Conservation (phyloP, 108 stramenopile genomes). For the Nitzschia putrida region DNA sequence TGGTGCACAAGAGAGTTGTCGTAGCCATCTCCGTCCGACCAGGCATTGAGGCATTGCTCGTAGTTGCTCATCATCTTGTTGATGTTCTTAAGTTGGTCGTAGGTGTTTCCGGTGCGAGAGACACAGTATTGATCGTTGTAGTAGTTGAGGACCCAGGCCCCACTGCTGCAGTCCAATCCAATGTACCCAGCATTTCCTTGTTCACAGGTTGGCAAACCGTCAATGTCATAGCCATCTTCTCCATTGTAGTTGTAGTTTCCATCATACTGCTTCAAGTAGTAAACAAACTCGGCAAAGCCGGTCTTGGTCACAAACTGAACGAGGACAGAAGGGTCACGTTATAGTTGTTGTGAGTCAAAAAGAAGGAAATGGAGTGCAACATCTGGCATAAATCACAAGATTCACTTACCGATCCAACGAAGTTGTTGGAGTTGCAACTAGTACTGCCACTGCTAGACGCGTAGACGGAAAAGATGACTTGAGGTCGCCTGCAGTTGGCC, state of each 20-base stretch:
- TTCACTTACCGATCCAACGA: slow-evolving; percentile 74
- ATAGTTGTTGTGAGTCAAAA: too few species aligned
- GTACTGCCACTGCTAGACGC: slow-evolving; percentile 45
- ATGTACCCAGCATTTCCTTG: slow-evolving; percentile 61
- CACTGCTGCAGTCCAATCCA: slow-evolving; percentile 63
- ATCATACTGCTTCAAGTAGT: slow-evolving; percentile 59
- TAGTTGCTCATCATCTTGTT: slow-evolving; percentile 65
- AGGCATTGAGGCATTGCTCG: slow-evolving; percentile 30
- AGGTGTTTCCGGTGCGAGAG: slow-evolving; percentile 51
- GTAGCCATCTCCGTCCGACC: slow-evolving; percentile 32
- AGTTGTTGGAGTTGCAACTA: slow-evolving; percentile 55
- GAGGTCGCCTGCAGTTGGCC: slow-evolving; percentile 81
- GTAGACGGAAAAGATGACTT: slow-evolving; percentile 83
- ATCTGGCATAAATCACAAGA: too few species aligned
- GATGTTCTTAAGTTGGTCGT: slow-evolving; percentile 53
- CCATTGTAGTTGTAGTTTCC: slow-evolving; percentile 44
- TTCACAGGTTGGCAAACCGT: slow-evolving; percentile 68
- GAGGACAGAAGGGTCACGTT: slow-evolving; percentile 7
- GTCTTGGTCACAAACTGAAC: slow-evolving; percentile 70
- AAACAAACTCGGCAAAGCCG: slow-evolving; percentile 72
- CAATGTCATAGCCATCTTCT: slow-evolving; percentile 37
- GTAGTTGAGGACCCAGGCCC: slow-evolving; percentile 64
- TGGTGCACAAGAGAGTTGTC: slow-evolving; percentile 50
- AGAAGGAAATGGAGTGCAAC: too few species aligned
- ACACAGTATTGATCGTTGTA: slow-evolving; percentile 79